A percentile compares a stretch with the other conserved stretches of the same genome.
These are phyloP conservation scores for Pythium sp. DNA, from an alignment of 352 stramenopile genomes.

Conservation along the genomic window DNA sequence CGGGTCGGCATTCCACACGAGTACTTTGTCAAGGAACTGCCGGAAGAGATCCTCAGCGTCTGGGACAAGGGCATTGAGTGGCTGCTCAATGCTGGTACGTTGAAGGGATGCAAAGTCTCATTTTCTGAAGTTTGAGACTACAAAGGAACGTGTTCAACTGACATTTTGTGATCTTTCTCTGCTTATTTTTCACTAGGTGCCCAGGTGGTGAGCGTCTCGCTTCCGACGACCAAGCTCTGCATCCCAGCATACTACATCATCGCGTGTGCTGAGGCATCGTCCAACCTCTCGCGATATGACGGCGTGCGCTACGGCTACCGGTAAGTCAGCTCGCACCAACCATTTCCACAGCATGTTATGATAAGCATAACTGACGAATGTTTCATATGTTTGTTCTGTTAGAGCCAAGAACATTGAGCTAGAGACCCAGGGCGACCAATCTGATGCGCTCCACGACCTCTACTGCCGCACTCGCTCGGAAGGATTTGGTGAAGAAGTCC, in stretches of 20 bases:
- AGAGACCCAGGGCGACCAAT: conserved; percentile 58
- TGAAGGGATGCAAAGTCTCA: neutral
- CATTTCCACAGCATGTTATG: neutral
- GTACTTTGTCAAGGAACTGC: conserved; percentile 92
- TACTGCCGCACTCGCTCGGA: conserved; percentile 86
- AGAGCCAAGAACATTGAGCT: conserved; percentile 55
- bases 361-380: neutral
- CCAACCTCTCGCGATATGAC: conserved; percentile 97
- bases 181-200: conserved; percentile 30
- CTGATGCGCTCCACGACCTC: conserved; percentile 78
- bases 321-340: conserved; percentile 20
- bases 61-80: conserved; percentile 83
- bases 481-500: conserved; percentile 91
- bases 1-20: conserved; percentile 92
- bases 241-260: conserved; percentile 98
- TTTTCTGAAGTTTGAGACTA: too few species aligned
- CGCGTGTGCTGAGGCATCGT: conserved; percentile 96
- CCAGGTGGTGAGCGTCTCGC: conserved; percentile 70
- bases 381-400: neutral
- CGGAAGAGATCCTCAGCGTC: conserved; percentile 73
- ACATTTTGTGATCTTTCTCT: neutral
- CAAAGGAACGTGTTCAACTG: neutral
- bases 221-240: conserved; percentile 82
- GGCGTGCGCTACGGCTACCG: conserved; percentile 91
- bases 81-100: conserved; percentile 54